phyloP scores from a whole-genome alignment of 805 yeast genomes.

The Lipomyces chichibuensis region DNA sequence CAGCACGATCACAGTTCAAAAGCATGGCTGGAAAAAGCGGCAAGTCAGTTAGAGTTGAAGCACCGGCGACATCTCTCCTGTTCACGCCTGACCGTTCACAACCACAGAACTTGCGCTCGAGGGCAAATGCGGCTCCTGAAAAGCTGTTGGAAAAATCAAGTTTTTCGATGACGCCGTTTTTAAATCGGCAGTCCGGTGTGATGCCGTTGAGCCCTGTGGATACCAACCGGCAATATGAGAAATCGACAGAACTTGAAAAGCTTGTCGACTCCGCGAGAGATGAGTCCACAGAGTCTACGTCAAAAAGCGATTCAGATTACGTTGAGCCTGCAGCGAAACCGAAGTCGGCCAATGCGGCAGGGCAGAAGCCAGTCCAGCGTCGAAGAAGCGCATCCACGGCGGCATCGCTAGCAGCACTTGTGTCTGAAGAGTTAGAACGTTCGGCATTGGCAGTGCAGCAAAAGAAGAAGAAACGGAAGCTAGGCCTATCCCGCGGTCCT shows the following conservation, averaged over 20 bases:
- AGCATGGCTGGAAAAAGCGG: slow-evolving; percentile 5
- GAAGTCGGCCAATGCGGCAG: not conserved
- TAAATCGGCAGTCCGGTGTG: slow-evolving; percentile 11
- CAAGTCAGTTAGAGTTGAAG: slow-evolving; percentile 5
- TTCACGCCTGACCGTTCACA: slow-evolving; percentile 20
- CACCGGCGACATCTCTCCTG: slow-evolving; percentile 10
- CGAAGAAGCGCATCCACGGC: slow-evolving; percentile 5
- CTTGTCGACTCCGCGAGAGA: not conserved
- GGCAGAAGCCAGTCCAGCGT: not conserved
- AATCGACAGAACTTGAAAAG: not conserved
- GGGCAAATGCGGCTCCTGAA: not conserved
- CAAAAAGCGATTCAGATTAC: not conserved
- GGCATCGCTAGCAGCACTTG: slow-evolving; percentile 26
- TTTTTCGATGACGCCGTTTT: slow-evolving; percentile 33
- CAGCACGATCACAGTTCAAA: slow-evolving; percentile 19
- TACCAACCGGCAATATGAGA: slow-evolving; percentile 6
- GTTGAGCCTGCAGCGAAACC: not conserved
- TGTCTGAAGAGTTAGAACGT: slow-evolving; percentile 17
- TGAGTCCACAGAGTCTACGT: not conserved
- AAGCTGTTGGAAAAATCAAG: slow-evolving; percentile 27
- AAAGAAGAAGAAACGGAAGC: slow-evolving; percentile 28
- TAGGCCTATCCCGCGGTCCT: slow-evolving; percentile 14
- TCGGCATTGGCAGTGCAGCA: slow-evolving; percentile 8
- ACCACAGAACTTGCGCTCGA: not conserved
- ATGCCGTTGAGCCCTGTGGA: slow-evolving; percentile 24